These are phyloP conservation scores for Microdochium trichocladiopsis DNA, from an alignment of 2,329 filamentous ascomycete genomes.

Conservation along the genomic window DNA sequence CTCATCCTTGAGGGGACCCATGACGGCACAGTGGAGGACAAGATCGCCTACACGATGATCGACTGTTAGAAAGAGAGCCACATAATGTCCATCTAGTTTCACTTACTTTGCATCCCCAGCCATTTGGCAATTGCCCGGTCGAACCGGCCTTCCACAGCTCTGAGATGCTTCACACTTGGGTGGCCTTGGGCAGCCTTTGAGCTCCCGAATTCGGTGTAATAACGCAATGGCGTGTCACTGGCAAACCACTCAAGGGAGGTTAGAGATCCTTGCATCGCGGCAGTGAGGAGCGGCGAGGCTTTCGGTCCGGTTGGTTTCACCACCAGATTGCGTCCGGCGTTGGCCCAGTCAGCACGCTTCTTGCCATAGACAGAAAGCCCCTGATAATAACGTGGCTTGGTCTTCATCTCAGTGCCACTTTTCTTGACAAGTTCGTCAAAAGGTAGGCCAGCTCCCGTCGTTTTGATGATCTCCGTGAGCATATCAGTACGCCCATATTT, in stretches of 20 bases:
- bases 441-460: constrained; percentile 62
- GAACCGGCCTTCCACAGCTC: constrained; percentile 52
- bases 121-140: constrained; percentile 56
- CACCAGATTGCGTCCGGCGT: constrained; percentile 44
- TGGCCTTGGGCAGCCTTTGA: constrained; percentile 55
- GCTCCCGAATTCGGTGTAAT: constrained; percentile 61
- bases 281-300: constrained; percentile 53
- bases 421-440: constrained; percentile 59
- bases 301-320: constrained; percentile 30
- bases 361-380: constrained; percentile 58
- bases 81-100: not conserved
- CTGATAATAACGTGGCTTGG: constrained; percentile 67
- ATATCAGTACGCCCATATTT: constrained; percentile 43
- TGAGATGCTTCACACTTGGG: constrained; percentile 53
- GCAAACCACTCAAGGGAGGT: constrained; percentile 71
- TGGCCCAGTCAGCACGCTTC: constrained; percentile 63
- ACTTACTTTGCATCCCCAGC: constrained; percentile 53
- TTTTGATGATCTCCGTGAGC: constrained; percentile 57
- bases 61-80: not conserved
- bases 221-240: constrained; percentile 58
- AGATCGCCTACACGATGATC: constrained; percentile 42
- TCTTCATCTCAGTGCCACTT: constrained; percentile 53
- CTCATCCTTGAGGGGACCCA: constrained; percentile 30
- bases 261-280: constrained; percentile 50
- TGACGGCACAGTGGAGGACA: constrained; percentile 59